Percentiles rank a stretch among this genome's conserved stretches.
These are phyloP conservation scores for Pseudocercospora cruenta DNA, from an alignment of 2,329 filamentous ascomycete species.

Conservation along the genomic window DNA sequence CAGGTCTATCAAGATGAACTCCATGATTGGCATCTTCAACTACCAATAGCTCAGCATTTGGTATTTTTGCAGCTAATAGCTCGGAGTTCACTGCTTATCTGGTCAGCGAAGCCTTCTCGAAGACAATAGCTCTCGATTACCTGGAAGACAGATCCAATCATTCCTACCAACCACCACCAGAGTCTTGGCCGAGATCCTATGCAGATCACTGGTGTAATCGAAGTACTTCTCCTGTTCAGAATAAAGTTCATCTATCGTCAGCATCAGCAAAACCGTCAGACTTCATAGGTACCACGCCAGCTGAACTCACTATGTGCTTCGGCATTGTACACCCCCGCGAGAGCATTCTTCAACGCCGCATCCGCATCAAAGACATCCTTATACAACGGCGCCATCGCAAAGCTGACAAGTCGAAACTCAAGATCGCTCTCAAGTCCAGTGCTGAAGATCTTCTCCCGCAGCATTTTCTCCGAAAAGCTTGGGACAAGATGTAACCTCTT, in stretches of 20 bases:
- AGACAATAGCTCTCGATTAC: not conserved
- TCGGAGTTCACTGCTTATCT: not conserved
- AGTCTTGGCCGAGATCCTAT: slow-evolving; percentile 5
- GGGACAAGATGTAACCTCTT: not conserved
- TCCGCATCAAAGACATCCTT: slow-evolving; percentile 1
- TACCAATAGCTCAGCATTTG: not conserved
- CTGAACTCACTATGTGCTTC: not conserved
- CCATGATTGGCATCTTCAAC: slow-evolving; percentile 7
- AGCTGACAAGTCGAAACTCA: slow-evolving; percentile 12
- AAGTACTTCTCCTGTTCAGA: slow-evolving; percentile 6
- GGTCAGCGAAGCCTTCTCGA: not conserved
- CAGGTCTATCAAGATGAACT: slow-evolving; percentile 4
- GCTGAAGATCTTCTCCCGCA: slow-evolving; percentile 7
- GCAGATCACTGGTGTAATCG: not conserved
- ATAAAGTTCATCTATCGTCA: not conserved
- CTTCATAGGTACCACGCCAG: too few relatives aligned
- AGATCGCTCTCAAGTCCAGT: not conserved
- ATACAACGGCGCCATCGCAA: slow-evolving; percentile 9
- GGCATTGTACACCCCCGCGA: not conserved
- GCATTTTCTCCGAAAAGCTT: slow-evolving; percentile 6
- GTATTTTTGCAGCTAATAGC: not conserved
- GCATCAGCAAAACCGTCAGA: not conserved
- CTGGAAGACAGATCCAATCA: slow-evolving; percentile 5
- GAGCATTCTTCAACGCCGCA: not conserved
- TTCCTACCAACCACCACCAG: not conserved